Percentiles rank a stretch among this genome's conserved stretches.
Conservation (phyloP, 2,329 filamentous ascomycete species). For the Lachnellula willkommii region DNA sequence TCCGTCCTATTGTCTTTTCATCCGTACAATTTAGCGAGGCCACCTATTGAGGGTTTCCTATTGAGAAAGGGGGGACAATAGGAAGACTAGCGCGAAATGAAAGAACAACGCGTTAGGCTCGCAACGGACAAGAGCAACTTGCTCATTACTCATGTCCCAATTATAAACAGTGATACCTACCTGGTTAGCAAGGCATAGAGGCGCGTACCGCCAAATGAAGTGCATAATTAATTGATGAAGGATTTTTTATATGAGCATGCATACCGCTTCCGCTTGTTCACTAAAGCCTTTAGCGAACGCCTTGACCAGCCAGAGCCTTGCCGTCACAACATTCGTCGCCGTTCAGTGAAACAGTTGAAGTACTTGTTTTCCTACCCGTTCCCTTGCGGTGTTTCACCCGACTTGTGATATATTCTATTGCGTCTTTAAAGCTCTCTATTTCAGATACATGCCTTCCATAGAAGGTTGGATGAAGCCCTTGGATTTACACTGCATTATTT, state of each 20-base stretch:
- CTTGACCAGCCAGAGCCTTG: not conserved
- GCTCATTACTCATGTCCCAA: not conserved
- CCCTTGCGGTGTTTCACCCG: too few relatives aligned
- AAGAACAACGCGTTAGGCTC: not conserved
- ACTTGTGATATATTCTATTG: not conserved
- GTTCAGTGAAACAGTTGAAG: too few relatives aligned
- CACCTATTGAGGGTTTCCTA: slow-evolving; percentile 1
- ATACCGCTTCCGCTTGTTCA: not conserved
- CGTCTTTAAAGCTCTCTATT: not conserved
- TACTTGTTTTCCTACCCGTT: too few relatives aligned
- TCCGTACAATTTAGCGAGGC: slow-evolving; percentile 2
- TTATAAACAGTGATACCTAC: too few relatives aligned
- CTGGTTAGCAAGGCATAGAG: too few relatives aligned
- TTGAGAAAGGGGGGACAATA: slow-evolving; percentile 10
- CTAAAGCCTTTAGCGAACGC: not conserved
- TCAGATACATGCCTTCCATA: not conserved
- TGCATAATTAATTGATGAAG: too few relatives aligned
- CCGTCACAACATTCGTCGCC: too few relatives aligned
- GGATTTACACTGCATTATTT: slow-evolving; percentile 9
- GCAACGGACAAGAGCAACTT: not conserved
- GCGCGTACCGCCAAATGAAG: too few relatives aligned
- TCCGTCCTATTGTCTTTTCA: slow-evolving; percentile 8
- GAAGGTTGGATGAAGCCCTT: not conserved
- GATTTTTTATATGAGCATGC: not conserved
- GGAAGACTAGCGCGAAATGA: slow-evolving; percentile 1